Evolutionary conservation across 2,329 filamentous ascomycete species (phyloP), one percentile per base, ranked within the genome.

Genomic region (Coleophoma eucalyptorum): DNA sequence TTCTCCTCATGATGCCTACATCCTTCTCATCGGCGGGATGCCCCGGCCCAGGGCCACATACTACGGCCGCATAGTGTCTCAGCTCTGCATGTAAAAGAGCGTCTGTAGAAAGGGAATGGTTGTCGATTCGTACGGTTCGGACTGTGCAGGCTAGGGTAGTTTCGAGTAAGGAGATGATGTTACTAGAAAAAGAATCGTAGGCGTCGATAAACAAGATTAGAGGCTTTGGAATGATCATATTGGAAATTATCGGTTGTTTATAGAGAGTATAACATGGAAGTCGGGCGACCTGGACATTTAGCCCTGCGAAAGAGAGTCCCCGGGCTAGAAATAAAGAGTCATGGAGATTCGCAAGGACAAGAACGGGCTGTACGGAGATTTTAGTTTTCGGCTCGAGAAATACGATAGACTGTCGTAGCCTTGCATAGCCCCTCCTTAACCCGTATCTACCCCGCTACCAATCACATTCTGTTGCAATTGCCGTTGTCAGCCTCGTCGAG

Each of bases 121-220:
- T 75, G 61, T 90, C 89, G 60, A 95, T 91, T 55, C 81, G 82
- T 52, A 96, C 75, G 41, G 88, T 80, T 43, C 80, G 80, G 33
- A 96, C 86, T 15, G 84, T 75, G 18, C 81, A 87, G 52, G 78
- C 72, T 8, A 96, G 77, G 3, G 82, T 77, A 4, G 86, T 83
- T 59, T 87, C 80, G 43, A 97, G 77, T 33, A 96, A 80, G 5
- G 89, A 85, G 48, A 95, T 84, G 62, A 97, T 94, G 72, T 97
- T 97, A 72, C 96, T 92, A 50, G 91, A 90, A 71, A 97, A 99
- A 40, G 92, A 97, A 73, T 99, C 94, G 70, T 96, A 96, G 55
- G 93, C 92, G 68, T 97, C 94, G 59, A 99, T 78, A 71, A 96
- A 96, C 56, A 97, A 81, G 55, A 97, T 87, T 16, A 59, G 51